These are phyloP conservation scores for Candolleomyces aberdarensis DNA, from an alignment of 768 basidiomycete genomes.

Conservation along the genomic window DNA sequence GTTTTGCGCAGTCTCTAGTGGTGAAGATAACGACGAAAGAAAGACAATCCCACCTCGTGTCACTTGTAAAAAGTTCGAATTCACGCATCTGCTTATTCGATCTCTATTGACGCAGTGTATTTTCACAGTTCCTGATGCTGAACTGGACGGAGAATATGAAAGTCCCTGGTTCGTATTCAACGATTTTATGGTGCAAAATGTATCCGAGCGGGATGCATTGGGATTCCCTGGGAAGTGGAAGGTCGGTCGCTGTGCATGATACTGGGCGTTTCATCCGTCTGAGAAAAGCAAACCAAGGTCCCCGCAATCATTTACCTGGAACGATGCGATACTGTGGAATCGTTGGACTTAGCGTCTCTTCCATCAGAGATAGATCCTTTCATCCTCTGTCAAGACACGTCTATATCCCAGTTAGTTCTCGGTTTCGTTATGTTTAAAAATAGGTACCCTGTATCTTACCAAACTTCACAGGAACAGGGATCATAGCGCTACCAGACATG, in stretches of 20 bases:
- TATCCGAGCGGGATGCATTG: slow-evolving; percentile 83
- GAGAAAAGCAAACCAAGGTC: slow-evolving; percentile 39
- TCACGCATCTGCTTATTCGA: not conserved
- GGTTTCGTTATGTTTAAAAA: not conserved
- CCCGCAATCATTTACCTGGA: slow-evolving; percentile 92
- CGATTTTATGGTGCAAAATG: slow-evolving; percentile 86
- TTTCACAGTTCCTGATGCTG: slow-evolving; percentile 65
- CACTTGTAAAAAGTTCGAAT: slow-evolving; percentile 73
- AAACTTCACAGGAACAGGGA: slow-evolving; percentile 70
- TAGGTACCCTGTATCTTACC: not conserved
- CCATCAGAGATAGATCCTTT: slow-evolving; percentile 66
- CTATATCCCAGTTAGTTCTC: slow-evolving; percentile 70
- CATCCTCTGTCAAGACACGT: slow-evolving; percentile 83
- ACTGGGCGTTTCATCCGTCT: slow-evolving; percentile 13
- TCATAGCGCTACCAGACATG: slow-evolving; percentile 69
- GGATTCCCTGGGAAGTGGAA: slow-evolving; percentile 92
- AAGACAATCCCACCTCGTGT: slow-evolving; percentile 78
- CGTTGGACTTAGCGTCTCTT: slow-evolving; percentile 62
- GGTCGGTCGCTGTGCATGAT: slow-evolving; percentile 41
- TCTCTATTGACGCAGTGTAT: not conserved
- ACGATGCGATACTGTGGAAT: slow-evolving; percentile 55
- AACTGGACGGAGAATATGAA: slow-evolving; percentile 31
- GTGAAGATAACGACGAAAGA: slow-evolving; percentile 75
- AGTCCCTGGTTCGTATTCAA: slow-evolving; percentile 95
- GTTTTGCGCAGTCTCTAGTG: slow-evolving; percentile 62